These are phyloP conservation scores for Pseudotulostoma volvatum DNA, from an alignment of 495 filamentous ascomycete species.

Conservation along the genomic window DNA sequence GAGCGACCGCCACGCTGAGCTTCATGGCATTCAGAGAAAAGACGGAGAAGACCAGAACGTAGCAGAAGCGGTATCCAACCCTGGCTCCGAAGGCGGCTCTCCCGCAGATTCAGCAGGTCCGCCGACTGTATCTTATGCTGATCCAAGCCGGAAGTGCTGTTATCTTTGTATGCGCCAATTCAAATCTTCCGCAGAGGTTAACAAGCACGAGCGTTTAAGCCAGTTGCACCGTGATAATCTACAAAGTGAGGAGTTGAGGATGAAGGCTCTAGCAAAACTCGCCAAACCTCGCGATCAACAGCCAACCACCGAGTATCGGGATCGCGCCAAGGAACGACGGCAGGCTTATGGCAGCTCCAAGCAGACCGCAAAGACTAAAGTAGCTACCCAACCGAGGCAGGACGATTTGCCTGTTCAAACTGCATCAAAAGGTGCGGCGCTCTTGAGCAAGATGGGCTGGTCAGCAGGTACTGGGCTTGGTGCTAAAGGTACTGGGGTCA, in stretches of 20 bases:
- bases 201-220: slow-evolving; percentile 62
- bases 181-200: slow-evolving; percentile 48
- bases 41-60: slow-evolving; percentile 14
- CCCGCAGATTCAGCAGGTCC: slow-evolving; percentile 11
- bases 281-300: slow-evolving; percentile 29
- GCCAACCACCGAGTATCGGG: slow-evolving; percentile 44
- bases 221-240: slow-evolving; percentile 58
- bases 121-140: slow-evolving; percentile 46
- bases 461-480: slow-evolving; percentile 65
- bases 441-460: slow-evolving; percentile 90
- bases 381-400: slow-evolving; percentile 16
- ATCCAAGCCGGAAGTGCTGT: slow-evolving; percentile 55
- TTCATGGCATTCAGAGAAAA: slow-evolving; percentile 44
- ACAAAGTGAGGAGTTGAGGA: slow-evolving; percentile 38
- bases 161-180: slow-evolving; percentile 63
- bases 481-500: slow-evolving; percentile 59
- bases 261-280: slow-evolving; percentile 44
- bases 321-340: slow-evolving; percentile 72
- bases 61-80: slow-evolving; percentile 5
- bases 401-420: slow-evolving; percentile 22
- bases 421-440: slow-evolving; percentile 63
- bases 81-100: slow-evolving; percentile 3
- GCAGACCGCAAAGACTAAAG: slow-evolving; percentile 25
- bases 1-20: slow-evolving; percentile 71
- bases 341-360: slow-evolving; percentile 54